phyloP scores from a whole-genome alignment of 1,284 basidiomycete genomes.

The Hemileia vastatrix region DNA sequence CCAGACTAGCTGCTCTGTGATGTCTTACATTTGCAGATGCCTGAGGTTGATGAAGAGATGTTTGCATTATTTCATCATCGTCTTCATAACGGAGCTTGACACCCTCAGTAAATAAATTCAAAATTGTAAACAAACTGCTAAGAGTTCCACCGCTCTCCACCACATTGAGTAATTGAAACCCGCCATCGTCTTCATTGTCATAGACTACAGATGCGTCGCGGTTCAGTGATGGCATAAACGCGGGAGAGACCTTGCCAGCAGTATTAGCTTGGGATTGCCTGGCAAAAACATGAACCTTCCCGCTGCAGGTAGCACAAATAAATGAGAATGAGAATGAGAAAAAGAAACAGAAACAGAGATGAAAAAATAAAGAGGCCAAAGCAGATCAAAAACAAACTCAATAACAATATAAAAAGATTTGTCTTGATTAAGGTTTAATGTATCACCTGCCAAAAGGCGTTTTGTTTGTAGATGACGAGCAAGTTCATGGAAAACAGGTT shows the following conservation, averaged over 20 bases:
- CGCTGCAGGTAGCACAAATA: conserved; percentile 39
- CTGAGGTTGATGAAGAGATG: neutral
- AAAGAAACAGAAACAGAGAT: neutral
- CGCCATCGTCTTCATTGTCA: conserved; percentile 78
- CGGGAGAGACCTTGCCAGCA: conserved; percentile 29
- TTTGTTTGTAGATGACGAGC: conserved; percentile 85
- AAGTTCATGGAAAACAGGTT: conserved; percentile 89
- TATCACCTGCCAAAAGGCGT: conserved; percentile 79
- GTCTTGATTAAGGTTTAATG: conserved; percentile 75
- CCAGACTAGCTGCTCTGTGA: too few species aligned
- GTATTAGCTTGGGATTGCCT: conserved; percentile 68
- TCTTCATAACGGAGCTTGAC: conserved; percentile 85
- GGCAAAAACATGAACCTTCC: conserved; percentile 52
- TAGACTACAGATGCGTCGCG: conserved; percentile 49
- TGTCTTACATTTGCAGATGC: too few species aligned
- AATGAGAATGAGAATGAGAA: neutral
- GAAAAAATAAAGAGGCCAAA: neutral
- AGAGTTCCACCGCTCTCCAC: conserved; percentile 89
- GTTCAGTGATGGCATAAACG: conserved; percentile 2
- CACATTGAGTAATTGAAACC: conserved; percentile 85
- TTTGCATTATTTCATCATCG: neutral
- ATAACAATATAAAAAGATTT: conserved; percentile 93
- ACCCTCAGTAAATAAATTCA: conserved; percentile 91
- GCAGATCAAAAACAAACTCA: conserved; percentile 48
- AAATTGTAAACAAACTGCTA: conserved; percentile 89